These are phyloP conservation scores for Dendrostoma leiphaemia DNA, from an alignment of 2,329 filamentous ascomycete species.

Conservation along the genomic window DNA sequence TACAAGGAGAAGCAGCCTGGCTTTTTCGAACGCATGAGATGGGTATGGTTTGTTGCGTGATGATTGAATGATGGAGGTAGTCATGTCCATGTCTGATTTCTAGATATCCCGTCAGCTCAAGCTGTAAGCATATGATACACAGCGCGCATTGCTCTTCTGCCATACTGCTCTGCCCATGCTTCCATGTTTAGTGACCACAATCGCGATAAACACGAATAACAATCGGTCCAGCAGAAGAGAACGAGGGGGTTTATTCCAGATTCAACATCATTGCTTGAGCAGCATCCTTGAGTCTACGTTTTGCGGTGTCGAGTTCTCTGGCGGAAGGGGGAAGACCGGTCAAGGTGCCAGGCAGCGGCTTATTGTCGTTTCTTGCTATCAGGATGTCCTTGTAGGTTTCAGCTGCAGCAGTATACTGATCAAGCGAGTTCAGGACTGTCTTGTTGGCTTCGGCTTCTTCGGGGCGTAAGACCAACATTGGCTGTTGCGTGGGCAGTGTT, in stretches of 20 bases:
- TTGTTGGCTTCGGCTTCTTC: conserved; percentile 16
- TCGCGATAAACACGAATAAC: not conserved
- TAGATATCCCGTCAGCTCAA: not conserved
- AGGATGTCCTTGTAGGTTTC: conserved; percentile 8
- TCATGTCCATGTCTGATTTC: not conserved
- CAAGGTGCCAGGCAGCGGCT: conserved; percentile 8
- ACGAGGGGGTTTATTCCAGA: not conserved
- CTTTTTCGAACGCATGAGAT: conserved; percentile 6
- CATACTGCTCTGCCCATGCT: not conserved
- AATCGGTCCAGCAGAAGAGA: not conserved
- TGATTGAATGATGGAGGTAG: not conserved
- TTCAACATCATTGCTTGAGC: conserved; percentile 11
- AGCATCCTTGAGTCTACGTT: conserved; percentile 12
- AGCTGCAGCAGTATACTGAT: conserved; percentile 11
- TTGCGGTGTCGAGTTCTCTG: conserved; percentile 10
- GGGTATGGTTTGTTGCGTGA: conserved; percentile 8
- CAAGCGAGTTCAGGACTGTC: conserved; percentile 3
- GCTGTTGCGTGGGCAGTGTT: not conserved
- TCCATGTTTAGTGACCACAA: not conserved
- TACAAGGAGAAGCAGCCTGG: conserved; percentile 2
- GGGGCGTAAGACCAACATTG: not conserved
- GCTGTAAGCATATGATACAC: conserved; percentile 1
- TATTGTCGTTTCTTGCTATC: conserved; percentile 11
- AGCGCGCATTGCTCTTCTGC: not conserved
- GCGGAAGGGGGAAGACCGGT: conserved; percentile 12